phyloP scores from a whole-genome alignment of 1,284 basidiomycete species.

The Moniliella sp. region DNA sequence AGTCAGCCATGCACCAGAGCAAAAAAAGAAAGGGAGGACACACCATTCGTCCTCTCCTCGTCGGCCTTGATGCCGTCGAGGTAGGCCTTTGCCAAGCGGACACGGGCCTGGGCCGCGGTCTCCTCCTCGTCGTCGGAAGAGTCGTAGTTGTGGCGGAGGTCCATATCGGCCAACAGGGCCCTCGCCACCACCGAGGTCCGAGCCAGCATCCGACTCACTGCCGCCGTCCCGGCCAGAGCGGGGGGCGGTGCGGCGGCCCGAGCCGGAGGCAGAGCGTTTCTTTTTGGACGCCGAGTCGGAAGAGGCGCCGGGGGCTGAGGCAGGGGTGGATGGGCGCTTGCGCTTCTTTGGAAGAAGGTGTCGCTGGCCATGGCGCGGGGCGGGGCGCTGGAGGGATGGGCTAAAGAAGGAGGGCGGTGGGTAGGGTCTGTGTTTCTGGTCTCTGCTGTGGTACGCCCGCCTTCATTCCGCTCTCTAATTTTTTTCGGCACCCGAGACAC shows the following conservation, averaged over 20 bases:
- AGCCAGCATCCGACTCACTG: conserved; percentile 6
- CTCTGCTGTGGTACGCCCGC: no score
- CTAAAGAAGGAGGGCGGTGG: no score
- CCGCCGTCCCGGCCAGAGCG: conserved; percentile 2
- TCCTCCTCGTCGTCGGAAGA: conserved; percentile 38
- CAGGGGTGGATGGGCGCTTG: conserved; percentile 11
- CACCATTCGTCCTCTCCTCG: background rate
- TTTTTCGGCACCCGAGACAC: no score
- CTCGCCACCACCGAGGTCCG: conserved; percentile 6
- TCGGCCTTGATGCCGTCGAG: conserved; percentile 46
- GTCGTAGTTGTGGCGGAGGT: conserved; percentile 12
- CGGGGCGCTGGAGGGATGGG: no score
- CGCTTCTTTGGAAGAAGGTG: conserved; percentile 33
- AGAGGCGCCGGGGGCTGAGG: background rate
- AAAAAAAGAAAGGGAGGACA: background rate
- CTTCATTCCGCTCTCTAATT: no score
- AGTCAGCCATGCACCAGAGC: background rate
- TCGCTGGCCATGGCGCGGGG: no score
- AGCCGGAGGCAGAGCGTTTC: background rate
- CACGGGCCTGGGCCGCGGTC: conserved; percentile 77
- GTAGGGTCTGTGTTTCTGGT: no score
- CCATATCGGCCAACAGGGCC: conserved; percentile 9
- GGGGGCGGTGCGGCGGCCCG: background rate
- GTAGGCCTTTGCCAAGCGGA: conserved; percentile 73
- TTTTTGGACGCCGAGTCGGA: conserved; percentile 1